Evolutionary conservation across 2,329 filamentous ascomycete species (phyloP), one percentile per base, ranked within the genome.

Genomic region (Hypocrella siamensis): DNA sequence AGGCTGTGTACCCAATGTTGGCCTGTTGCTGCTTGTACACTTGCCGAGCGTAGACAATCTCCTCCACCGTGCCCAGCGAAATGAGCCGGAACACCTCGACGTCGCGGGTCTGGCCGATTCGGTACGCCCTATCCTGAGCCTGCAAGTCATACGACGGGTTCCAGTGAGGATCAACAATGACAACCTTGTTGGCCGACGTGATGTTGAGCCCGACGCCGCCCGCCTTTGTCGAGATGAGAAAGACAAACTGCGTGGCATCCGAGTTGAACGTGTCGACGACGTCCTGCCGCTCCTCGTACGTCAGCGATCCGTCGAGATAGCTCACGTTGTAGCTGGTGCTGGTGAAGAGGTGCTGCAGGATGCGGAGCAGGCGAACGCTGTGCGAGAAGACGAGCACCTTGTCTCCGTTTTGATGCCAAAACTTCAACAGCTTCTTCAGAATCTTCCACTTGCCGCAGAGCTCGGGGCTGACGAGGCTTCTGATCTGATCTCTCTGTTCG

Each of bases 1-100:
- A 92, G 0, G 90, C 90, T 21, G 78, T 92, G 54, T 98, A 96
- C 1, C 83, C 90, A 36, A 98, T 96, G 46, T 94, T 96, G 17
- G 90, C 88, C 57, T 96, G 90, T 47, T 98, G 90, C 49, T 98
- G 90, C 53, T 98, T 98, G 65, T 98, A 98, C 25, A 98, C 90
- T 46, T 98, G 90, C 6, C 90, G 71, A 0, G 88, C 90, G 46
- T 98, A 98, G 6, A 96, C 84, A 33, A 94, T 90, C 53, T 98
- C 90, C 49, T 98, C 90, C 12, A 98, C 84, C 0, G 90, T 96
- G 1, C 90, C 90, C 2, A 82, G 75, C 2, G 81, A 88, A 14
- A 98, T 75, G 2, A 98, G 70, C 4, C 90, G 76, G 51, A 93
- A 96, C 1, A 96, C 88, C 49, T 98, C 90, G 0, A 98, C 90